These are phyloP conservation scores for Cystobasidium pallidum DNA, from an alignment of 1,284 basidiomycete species.

Conservation along the genomic window DNA sequence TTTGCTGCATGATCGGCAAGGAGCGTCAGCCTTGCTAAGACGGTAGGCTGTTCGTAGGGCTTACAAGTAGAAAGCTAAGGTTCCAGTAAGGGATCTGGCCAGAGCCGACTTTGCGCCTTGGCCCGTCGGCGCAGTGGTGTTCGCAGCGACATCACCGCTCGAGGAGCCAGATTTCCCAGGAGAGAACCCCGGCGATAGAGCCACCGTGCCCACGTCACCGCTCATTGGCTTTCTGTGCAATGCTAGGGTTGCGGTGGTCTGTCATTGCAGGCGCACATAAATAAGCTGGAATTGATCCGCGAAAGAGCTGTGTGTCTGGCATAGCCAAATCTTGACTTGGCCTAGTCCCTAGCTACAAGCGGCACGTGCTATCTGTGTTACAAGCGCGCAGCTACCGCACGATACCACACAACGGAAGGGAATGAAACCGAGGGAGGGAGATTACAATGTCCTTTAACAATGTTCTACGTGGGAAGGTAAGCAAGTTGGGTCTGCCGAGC, in stretches of 20 bases:
- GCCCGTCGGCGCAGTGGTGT: background rate
- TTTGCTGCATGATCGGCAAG: slow-evolving; percentile 20
- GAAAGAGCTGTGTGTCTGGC: background rate
- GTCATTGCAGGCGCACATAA: background rate
- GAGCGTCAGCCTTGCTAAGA: background rate
- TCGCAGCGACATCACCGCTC: slow-evolving; percentile 7
- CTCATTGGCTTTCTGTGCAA: background rate
- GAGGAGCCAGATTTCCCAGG: background rate
- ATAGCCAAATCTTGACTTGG: too few relatives aligned
- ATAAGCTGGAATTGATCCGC: background rate
- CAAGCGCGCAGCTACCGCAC: too few relatives aligned
- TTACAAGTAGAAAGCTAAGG: slow-evolving; percentile 42
- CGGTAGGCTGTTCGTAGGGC: background rate
- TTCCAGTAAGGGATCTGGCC: slow-evolving; percentile 33
- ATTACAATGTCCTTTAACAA: too few relatives aligned
- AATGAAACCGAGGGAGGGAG: too few relatives aligned
- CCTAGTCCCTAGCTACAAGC: too few relatives aligned
- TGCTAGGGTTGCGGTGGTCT: background rate
- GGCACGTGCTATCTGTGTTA: background rate
- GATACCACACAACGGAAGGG: too few relatives aligned
- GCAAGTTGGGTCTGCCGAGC: too few relatives aligned
- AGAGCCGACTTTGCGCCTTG: slow-evolving; percentile 36
- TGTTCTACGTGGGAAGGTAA: too few relatives aligned
- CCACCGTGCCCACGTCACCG: slow-evolving; percentile 9
- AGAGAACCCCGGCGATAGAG: background rate